Base-by-base conservation (phyloP, 2,329 filamentous ascomycete genomes). In the Curvularia sp. region DNA sequence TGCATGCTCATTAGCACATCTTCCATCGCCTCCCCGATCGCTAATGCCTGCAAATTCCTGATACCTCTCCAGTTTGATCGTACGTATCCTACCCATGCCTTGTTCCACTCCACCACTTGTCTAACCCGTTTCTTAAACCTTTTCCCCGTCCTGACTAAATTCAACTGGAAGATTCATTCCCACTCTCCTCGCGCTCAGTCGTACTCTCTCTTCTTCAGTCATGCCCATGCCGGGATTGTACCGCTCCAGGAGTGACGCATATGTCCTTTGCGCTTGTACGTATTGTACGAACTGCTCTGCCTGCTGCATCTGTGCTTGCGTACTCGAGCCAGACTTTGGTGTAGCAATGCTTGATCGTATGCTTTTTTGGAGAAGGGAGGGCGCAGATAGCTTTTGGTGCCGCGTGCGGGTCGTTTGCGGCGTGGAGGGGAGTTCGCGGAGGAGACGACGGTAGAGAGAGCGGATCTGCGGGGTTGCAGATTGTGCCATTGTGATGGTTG, bases 221-320 rank as follows among this genome's bases (percentile, higher is more conserved):
- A 97, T 91, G 66, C 87, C 86, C 87, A 96, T 92, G 18, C 93
- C 93, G 0, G 93, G 93, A 77, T 98, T 98, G 79, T 99, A 98
- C 68, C 93, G 85, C 79, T 97, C 93, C 36, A 98, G 77, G 42
- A 98, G 80, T 15, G 87, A 89, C 25, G 87, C 85, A 76, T 98
- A 97, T 74, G 86, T 86, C 51, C 93, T 84, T 81, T 99, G 95
- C n/a, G 93, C 89, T 68, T 87, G 86, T 19, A 95, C 83, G 75
- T 97, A 98, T 56, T 87, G 84, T 25, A 93, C 79, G 66, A 92
- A 87, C 77, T 98, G 92, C 63, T 92, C 87, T n/a, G 87, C 89
- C 66, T 91, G 78, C n/a, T 79, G 72, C 25, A 64, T 71, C 65
- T 72, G 74, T 53, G 59, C 57, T 2, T 52, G 18, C 8, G 53